A percentile compares a stretch with the other conserved stretches of the same genome.
phyloP scores from a whole-genome alignment of 768 basidiomycete genomes.

The Sarcomyxa edulis region DNA sequence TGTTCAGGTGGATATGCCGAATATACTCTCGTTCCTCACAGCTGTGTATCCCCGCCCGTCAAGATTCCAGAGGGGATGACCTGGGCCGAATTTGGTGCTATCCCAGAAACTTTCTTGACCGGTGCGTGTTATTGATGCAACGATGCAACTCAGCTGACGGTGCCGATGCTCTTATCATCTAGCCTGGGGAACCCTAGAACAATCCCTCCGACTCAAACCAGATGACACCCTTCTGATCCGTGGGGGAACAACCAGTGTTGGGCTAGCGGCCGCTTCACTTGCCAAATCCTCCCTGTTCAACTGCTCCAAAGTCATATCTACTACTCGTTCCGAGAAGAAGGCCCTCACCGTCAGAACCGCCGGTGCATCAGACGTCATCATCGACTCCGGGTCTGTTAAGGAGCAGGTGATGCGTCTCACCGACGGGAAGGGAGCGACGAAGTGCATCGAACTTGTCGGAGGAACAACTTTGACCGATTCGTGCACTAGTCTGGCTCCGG shows the following conservation, averaged over 20 bases:
- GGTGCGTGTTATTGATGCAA: conserved; percentile 6
- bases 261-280: conserved; percentile 15
- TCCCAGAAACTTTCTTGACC: conserved; percentile 20
- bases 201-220: conserved; percentile 9
- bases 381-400: conserved; percentile 13
- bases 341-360: conserved; percentile 6
- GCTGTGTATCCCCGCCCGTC: conserved; percentile 16
- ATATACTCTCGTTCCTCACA: conserved; percentile 18
- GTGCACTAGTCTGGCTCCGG: conserved; percentile 9
- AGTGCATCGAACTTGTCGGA: conserved; percentile 19
- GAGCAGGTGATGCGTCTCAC: conserved; percentile 15
- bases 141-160: neutral
- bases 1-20: conserved; percentile 18
- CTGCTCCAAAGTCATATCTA: conserved; percentile 13
- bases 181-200: conserved; percentile 16
- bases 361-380: conserved; percentile 16
- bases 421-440: conserved; percentile 12
- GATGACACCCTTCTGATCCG: conserved; percentile 17
- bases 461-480: conserved; percentile 13
- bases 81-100: conserved; percentile 17
- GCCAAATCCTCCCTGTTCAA: conserved; percentile 18
- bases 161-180: neutral
- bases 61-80: conserved; percentile 12
- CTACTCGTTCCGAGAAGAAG: conserved; percentile 15
- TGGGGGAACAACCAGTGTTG: conserved; percentile 18